Evolutionary conservation across 352 stramenopile species (phyloP).

Genomic region (Phytophthora palmivora): DNA sequence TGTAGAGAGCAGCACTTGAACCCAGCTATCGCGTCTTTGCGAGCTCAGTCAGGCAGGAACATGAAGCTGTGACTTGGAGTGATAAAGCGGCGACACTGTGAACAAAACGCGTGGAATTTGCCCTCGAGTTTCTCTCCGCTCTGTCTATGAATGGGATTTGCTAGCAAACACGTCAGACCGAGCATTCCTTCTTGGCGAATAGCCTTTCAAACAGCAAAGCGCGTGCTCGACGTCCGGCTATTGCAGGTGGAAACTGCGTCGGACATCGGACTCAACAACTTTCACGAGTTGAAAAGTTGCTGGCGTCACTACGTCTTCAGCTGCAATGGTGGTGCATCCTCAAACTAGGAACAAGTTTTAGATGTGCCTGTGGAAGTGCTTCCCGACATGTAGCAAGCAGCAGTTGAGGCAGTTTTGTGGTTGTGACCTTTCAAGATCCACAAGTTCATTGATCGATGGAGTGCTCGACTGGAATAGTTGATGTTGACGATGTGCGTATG

Average conservation of each 20-base stretch:
- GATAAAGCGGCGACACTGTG: conserved; percentile 10
- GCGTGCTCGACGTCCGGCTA: conserved; percentile 13
- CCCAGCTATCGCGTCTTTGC: conserved; percentile 26
- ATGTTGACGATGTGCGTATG: conserved; percentile 14
- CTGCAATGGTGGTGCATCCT: too few relatives aligned
- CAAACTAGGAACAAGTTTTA: conserved; percentile 7
- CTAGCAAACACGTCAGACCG: conserved; percentile 4
- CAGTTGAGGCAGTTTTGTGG: conserved; percentile 7
- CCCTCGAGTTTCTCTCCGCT: conserved; percentile 19
- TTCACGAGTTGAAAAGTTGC: conserved; percentile 11
- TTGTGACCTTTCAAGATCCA: conserved; percentile 33
- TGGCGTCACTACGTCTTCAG: too few relatives aligned
- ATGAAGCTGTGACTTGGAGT: background rate
- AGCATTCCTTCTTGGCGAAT: background rate
- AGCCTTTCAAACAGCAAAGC: conserved; percentile 22
- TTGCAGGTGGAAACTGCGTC: conserved; percentile 14
- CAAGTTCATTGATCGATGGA: conserved; percentile 1
- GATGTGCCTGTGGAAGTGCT: conserved; percentile 29
- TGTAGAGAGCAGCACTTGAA: conserved; percentile 16
- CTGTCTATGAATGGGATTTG: conserved; percentile 29
- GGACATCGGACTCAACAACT: conserved; percentile 24
- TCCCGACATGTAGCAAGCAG: background rate
- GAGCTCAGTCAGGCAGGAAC: conserved; percentile 1
- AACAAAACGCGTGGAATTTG: background rate
- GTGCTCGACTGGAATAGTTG: background rate